Base-by-base conservation (phyloP, 352 stramenopile species). In the Phytophthora citricola region DNA sequence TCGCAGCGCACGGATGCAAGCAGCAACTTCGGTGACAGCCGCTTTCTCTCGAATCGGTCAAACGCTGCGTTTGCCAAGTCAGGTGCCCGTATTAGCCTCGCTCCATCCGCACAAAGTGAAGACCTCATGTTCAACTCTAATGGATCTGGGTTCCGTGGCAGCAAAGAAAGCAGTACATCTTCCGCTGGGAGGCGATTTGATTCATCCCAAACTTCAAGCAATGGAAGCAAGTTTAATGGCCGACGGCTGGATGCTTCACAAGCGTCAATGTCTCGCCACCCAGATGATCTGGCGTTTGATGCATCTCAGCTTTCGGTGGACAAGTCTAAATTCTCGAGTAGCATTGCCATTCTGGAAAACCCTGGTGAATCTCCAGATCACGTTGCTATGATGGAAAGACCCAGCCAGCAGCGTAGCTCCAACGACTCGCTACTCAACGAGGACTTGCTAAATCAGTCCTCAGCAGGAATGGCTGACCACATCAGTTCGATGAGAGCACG, bases 371-470 rank as follows among this genome's bases (percentile, higher is more conserved):
- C 66, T 8, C 64, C 50, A 24, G 58, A 76, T 22, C 65, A 71
- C 6, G 40, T 81, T 31, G 71, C 66, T 11, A 68, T 81, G 58
- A 69, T 81, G 58, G 73, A 78, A 44, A 66, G 73, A 24, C 39
- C 46, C 15, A 78, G 72, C 17, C 64, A 50, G 24, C 46, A 69
- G 38, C 58, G 67, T 20, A 66, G 75, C 24, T 87, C 66, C 24
- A 58, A 51, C 10, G 57, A 47, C 44, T 71, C 60, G 9, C 75
- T 75, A 38, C 66, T 82, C 4, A 70, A 83, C n/a, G 66, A 84
- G 36, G 76, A 87, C 17, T 44, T 87, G 20, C 69, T 83, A 12
- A 71, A 72, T 29, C 73, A 80, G 12, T 76, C 78, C 5, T 79
- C 68, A 8, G 58, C 70, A 9, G 65, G 79, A 20, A 67, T 87